Conservation (phyloP, 208 protist genomes). For the Trichomonas vaginalis region DNA sequence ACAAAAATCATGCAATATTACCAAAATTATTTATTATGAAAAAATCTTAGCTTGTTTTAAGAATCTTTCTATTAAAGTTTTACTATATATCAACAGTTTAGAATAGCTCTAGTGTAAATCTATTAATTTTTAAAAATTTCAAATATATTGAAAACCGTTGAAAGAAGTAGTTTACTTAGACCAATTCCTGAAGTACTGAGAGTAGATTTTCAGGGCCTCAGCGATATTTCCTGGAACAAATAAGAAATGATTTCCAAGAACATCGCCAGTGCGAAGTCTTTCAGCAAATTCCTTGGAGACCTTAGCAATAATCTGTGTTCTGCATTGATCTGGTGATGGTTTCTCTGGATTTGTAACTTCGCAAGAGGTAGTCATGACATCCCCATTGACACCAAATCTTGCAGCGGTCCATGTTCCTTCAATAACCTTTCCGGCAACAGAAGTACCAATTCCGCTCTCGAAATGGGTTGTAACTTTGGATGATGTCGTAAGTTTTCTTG, state of each 20-base stretch:
- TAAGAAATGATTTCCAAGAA: neutral
- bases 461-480: neutral
- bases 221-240: neutral
- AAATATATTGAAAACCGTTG: too few species aligned
- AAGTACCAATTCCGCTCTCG: neutral
- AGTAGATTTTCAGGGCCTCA: neutral
- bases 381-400: neutral
- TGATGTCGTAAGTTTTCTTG: neutral
- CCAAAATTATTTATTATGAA: too few species aligned
- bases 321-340: neutral
- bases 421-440: neutral
- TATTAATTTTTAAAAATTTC: too few species aligned
- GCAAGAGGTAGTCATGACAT: neutral
- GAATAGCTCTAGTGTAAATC: too few species aligned
- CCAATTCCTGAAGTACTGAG: neutral
- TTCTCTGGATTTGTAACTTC: neutral
- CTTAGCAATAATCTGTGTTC: neutral
- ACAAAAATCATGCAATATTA: too few species aligned
- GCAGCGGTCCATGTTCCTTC: neutral
- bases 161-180: too few species aligned
- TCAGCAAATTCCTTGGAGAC: neutral
- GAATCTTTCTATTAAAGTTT: too few species aligned
- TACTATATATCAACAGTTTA: too few species aligned
- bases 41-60: too few species aligned
- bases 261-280: neutral